These are phyloP conservation scores for Silene uniflora DNA, from an alignment of 148 eudicot species.

Conservation along the genomic window DNA sequence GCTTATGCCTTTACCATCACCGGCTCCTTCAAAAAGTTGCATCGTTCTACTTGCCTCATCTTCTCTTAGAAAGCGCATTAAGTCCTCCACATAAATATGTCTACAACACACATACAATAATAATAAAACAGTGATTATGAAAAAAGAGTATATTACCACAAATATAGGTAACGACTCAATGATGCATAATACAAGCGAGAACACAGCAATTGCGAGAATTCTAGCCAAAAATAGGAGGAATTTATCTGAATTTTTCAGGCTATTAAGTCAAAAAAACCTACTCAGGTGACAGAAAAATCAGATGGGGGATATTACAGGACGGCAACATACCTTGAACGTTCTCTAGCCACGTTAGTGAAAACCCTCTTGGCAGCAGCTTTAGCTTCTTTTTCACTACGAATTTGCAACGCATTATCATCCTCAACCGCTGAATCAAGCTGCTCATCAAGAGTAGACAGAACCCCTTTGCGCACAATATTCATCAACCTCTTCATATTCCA, in stretches of 20 bases:
- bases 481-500: constrained; percentile 97
- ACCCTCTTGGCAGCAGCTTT: constrained; percentile 67
- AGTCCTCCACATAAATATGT: constrained; percentile 51
- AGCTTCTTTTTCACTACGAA: constrained; percentile 64
- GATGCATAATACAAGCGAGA: neutral
- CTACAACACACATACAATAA: constrained; percentile 29
- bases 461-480: constrained; percentile 73
- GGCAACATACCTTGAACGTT: constrained; percentile 47
- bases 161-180: neutral
- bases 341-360: constrained; percentile 61
- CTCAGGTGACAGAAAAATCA: no score
- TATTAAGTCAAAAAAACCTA: no score
- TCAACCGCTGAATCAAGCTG: constrained; percentile 47
- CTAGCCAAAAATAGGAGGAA: no score
- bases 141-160: neutral
- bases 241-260: no score
- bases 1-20: constrained; percentile 70
- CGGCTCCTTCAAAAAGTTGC: constrained; percentile 57
- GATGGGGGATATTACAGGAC: no score
- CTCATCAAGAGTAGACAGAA: constrained; percentile 68
- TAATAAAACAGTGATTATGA: neutral
- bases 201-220: no score
- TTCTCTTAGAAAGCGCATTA: constrained; percentile 74
- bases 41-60: constrained; percentile 67
- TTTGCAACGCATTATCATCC: constrained; percentile 55